These are phyloP conservation scores for Suzukiozyma palmioleophila DNA, from an alignment of 1,139 yeast species.

Conservation along the genomic window DNA sequence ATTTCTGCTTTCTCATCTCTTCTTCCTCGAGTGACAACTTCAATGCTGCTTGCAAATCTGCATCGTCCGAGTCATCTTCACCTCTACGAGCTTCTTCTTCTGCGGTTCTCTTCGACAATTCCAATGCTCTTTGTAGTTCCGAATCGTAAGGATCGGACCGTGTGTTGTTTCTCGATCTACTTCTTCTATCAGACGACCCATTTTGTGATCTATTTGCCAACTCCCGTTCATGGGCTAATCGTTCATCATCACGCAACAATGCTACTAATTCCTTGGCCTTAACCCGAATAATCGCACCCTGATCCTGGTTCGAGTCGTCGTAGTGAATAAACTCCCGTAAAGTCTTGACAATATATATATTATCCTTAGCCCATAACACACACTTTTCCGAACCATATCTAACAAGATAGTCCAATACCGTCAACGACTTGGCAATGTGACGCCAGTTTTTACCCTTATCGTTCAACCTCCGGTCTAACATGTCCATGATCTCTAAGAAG, in stretches of 20 bases:
- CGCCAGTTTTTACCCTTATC: conserved; percentile 99
- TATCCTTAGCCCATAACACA: conserved; percentile 91
- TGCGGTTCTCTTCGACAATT: conserved; percentile 77
- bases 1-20: conserved; percentile 58
- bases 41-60: conserved; percentile 76
- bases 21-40: conserved; percentile 86
- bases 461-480: conserved; percentile 87
- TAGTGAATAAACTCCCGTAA: conserved; percentile 83
- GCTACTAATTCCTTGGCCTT: conserved; percentile 89
- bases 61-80: conserved; percentile 51
- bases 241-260: conserved; percentile 76
- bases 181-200: conserved; percentile 10
- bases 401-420: conserved; percentile 83
- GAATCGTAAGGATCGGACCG: conserved; percentile 57
- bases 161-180: conserved; percentile 11
- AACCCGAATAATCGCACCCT: conserved; percentile 84
- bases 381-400: conserved; percentile 88
- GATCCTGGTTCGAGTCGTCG: conserved; percentile 79
- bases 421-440: conserved; percentile 87
- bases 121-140: conserved; percentile 81
- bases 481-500: conserved; percentile 89
- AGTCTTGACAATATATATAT: conserved; percentile 84
- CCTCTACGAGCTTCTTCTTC: conserved; percentile 56
- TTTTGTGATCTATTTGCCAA: conserved; percentile 28
- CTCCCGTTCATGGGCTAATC: conserved; percentile 69